Conservation (phyloP, 306 rosid species). For the Lotus japonicus region DNA sequence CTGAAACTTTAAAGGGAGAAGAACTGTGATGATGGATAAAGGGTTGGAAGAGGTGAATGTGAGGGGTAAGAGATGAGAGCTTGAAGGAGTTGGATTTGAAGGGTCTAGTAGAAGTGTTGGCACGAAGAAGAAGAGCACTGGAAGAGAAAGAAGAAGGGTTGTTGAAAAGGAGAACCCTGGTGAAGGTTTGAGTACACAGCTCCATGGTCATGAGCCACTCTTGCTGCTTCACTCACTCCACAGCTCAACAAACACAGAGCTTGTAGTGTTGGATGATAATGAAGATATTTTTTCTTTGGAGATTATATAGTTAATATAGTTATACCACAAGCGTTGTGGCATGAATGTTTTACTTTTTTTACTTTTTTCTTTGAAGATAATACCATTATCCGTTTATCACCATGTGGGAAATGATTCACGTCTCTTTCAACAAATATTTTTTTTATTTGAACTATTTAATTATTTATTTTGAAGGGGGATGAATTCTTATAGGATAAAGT, state of each 20-base stretch:
- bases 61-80: conserved; percentile 25
- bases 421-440: too few species aligned
- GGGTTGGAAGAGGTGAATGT: conserved; percentile 29
- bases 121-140: conserved; percentile 8
- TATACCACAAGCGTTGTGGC: too few species aligned
- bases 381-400: too few species aligned
- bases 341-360: too few species aligned
- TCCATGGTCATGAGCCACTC: conserved; percentile 34
- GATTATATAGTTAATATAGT: too few species aligned
- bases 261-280: not conserved
- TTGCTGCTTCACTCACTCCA: not conserved
- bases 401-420: too few species aligned
- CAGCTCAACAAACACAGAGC: not conserved
- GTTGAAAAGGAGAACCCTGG: conserved; percentile 19
- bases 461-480: too few species aligned
- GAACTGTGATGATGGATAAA: conserved; percentile 8
- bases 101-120: not conserved
- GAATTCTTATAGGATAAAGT: too few species aligned
- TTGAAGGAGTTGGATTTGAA: conserved; percentile 22
- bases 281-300: not conserved
- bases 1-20: conserved; percentile 33
- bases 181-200: conserved; percentile 46
- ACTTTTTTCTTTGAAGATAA: too few species aligned
- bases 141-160: conserved; percentile 21
- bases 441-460: too few species aligned